Conservation (phyloP, 2,329 filamentous ascomycete species). For the Alternaria consortialis region DNA sequence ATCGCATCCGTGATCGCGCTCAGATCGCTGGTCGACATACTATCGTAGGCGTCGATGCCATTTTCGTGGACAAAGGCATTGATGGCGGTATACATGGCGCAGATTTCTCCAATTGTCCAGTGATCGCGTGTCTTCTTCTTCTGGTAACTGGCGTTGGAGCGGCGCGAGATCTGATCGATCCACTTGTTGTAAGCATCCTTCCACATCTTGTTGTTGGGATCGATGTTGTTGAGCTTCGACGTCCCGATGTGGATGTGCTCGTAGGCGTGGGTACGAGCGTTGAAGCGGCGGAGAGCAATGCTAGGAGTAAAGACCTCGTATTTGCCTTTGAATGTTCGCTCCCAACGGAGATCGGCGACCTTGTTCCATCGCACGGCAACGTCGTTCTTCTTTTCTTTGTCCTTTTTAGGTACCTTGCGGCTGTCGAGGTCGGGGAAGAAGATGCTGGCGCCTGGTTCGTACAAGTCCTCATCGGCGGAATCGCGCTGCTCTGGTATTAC, state of each 20-base stretch:
- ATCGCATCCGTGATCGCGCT: neutral
- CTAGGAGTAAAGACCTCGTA: neutral
- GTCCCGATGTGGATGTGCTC: neutral
- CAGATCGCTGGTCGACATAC: neutral
- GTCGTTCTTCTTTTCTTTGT: neutral
- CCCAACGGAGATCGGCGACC: neutral
- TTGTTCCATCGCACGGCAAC: neutral
- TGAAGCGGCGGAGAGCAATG: conserved; percentile 8
- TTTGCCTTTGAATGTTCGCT: neutral
- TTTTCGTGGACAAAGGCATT: conserved; percentile 5
- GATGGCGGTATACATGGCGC: conserved; percentile 11
- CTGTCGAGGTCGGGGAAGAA: conserved; percentile 2
- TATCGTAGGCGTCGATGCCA: conserved; percentile 3
- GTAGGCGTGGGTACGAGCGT: conserved; percentile 7
- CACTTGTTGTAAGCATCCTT: conserved; percentile 12
- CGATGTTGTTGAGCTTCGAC: neutral
- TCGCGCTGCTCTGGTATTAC: conserved; percentile 1
- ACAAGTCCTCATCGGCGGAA: neutral
- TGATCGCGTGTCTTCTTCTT: conserved; percentile 4
- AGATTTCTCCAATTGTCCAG: conserved; percentile 3
- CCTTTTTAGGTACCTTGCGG: conserved; percentile 5
- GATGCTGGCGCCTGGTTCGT: neutral
- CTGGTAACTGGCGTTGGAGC: neutral
- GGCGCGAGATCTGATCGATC: conserved; percentile 12
- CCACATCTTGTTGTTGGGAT: conserved; percentile 10